Base-by-base conservation (phyloP, 345 rosid genomes). In the Dipteronia dyeriana region DNA sequence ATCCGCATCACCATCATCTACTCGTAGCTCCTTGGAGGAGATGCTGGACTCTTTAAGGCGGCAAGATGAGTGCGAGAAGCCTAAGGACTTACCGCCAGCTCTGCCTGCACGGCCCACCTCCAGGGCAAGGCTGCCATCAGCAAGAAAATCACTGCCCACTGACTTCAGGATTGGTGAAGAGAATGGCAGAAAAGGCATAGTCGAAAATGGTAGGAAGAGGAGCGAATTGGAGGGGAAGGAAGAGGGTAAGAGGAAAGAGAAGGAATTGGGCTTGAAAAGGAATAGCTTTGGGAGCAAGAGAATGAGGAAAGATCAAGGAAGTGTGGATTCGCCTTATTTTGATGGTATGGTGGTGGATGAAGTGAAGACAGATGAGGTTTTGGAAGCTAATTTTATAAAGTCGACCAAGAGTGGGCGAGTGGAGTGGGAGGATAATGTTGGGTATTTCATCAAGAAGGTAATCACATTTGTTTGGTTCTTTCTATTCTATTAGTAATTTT, bases 11-110 rank as follows among this genome's bases (percentile, higher is more conserved):
- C 97, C 97, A 4, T 66, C 85, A 13, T 75, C 83, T 10, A 73
- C 86, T 65, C 91, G 90, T 79, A 94, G 98, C 86, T 96, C 99
- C n/a, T 79, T 96, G 26, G 99, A 96, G 89, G 99, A 88, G 87
- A 96, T 96, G 99, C 81, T 96, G 39, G 98, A 92, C 39, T 89
- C 95, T 13, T 88, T 96, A 49, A 85, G 95, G 71, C 83, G 82
- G 80, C 88, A 81, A 34, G 97, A 96, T 53, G 95, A 92, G 74
- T 83, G 75, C 17, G 97, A 88, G 75, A 89, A 81, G 74, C 89
- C 93, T 16, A 89, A 82, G 81, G 99, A 96, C 79, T 79, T 88
- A 78, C 99, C 98, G 0, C 99, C 99, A 7, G 94, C 92, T 64
- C 85, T 96, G 87, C 99, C 99, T 60, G 82, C 94, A 13, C 92